A percentile compares a stretch with the other conserved stretches of the same genome.
phyloP scores from a whole-genome alignment of 768 basidiomycete species.

The Neoboletus brunneissimus region DNA sequence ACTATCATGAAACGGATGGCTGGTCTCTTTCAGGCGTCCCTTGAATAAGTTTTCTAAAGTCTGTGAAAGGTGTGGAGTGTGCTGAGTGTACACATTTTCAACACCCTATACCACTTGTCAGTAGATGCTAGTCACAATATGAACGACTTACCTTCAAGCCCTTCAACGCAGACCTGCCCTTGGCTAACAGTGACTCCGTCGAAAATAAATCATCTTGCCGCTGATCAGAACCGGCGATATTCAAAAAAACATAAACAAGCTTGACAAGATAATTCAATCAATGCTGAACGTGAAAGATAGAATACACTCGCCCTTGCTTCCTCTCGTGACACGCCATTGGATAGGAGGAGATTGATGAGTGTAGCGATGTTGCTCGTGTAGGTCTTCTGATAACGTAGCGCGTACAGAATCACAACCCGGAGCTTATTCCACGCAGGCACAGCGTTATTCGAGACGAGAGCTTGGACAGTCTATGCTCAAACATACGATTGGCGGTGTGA shows the following conservation, averaged over 20 bases:
- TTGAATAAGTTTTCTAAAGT: constrained; percentile 88
- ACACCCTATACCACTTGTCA: constrained; percentile 63
- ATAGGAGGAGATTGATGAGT: constrained; percentile 68
- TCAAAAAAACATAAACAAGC: constrained; percentile 92
- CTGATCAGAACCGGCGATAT: constrained; percentile 92
- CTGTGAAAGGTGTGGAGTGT: constrained; percentile 88
- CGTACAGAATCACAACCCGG: constrained; percentile 86
- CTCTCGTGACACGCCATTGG: constrained; percentile 72
- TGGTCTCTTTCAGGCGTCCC: constrained; percentile 81
- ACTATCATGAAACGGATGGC: constrained; percentile 85
- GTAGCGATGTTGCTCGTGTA: constrained; percentile 79
- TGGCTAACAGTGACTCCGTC: constrained; percentile 89
- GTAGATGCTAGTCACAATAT: background rate
- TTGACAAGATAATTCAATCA: constrained; percentile 32
- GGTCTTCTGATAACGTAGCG: constrained; percentile 91
- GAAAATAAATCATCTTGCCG: constrained; percentile 97
- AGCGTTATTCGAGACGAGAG: constrained; percentile 60
- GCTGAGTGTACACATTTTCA: constrained; percentile 98
- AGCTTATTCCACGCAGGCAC: constrained; percentile 83
- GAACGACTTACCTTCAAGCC: constrained; percentile 75
- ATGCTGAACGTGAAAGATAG: constrained; percentile 5
- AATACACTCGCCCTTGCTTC: constrained; percentile 57
- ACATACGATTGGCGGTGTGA: background rate
- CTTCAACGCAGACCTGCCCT: constrained; percentile 92
- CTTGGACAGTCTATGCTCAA: constrained; percentile 70